These are phyloP conservation scores for Vanrija sp. DNA, from an alignment of 1,284 basidiomycete species.

Conservation along the genomic window DNA sequence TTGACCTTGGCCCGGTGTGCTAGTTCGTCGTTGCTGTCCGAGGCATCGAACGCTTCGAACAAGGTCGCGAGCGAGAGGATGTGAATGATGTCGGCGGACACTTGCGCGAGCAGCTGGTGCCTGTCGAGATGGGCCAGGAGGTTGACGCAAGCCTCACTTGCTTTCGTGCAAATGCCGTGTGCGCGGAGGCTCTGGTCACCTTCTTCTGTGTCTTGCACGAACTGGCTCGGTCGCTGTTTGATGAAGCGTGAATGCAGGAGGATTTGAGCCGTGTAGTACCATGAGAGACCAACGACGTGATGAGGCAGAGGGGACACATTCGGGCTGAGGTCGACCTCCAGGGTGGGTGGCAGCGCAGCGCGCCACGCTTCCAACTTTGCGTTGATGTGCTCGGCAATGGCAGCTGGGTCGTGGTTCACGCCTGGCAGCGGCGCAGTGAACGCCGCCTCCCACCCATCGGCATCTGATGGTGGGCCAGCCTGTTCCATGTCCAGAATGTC, in stretches of 20 bases:
- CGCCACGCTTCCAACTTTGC: slow-evolving; percentile 31
- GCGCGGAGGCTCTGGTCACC: slow-evolving; percentile 9
- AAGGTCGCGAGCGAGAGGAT: slow-evolving; percentile 38
- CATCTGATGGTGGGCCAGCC: slow-evolving; percentile 13
- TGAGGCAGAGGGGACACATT: slow-evolving; percentile 35
- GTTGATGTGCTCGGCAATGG: slow-evolving; percentile 17
- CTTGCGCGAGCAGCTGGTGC: slow-evolving; percentile 28
- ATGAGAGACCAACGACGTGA: slow-evolving; percentile 31
- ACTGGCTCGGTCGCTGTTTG: slow-evolving; percentile 9
- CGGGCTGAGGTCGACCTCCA: slow-evolving; percentile 22
- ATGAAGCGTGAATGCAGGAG: slow-evolving; percentile 40
- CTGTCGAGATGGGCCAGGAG: slow-evolving; percentile 33
- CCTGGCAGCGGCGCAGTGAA: neutral
- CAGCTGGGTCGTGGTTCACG: neutral
- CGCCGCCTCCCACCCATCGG: slow-evolving; percentile 2
- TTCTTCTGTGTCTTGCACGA: slow-evolving; percentile 2
- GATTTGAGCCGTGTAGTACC: slow-evolving; percentile 39
- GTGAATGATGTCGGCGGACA: slow-evolving; percentile 41
- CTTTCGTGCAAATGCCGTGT: slow-evolving; percentile 35
- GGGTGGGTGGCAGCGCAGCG: slow-evolving; percentile 17
- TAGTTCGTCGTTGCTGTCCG: slow-evolving; percentile 16
- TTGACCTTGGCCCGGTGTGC: slow-evolving; percentile 33
- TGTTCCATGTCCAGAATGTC: slow-evolving; percentile 39
- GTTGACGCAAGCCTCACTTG: slow-evolving; percentile 32
- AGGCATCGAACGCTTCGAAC: slow-evolving; percentile 34